Percentiles rank a stretch among this genome's conserved stretches.
Evolutionary conservation across 2,329 filamentous ascomycete species (phyloP).

Genomic region (Aspergillus carbonarius): DNA sequence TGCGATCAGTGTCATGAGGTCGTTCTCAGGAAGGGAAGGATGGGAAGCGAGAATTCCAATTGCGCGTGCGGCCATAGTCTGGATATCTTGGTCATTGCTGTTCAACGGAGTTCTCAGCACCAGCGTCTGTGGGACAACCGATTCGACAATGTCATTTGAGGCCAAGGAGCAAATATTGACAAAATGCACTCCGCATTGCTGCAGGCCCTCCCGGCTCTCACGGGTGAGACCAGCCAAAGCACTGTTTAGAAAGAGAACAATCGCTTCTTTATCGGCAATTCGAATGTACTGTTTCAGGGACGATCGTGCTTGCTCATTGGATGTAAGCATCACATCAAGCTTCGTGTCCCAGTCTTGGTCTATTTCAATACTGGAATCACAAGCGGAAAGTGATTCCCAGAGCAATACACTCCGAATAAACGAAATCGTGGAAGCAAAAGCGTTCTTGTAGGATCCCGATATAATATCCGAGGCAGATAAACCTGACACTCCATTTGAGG

Average conservation of each 20-base stretch:
- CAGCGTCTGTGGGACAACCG: constrained; percentile 50
- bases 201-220: constrained; percentile 42
- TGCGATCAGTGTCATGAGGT: constrained; percentile 46
- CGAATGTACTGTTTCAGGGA: constrained; percentile 46
- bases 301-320: constrained; percentile 64
- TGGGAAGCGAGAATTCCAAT: constrained; percentile 78
- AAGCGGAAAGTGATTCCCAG: constrained; percentile 53
- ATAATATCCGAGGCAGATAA: constrained; percentile 31
- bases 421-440: constrained; percentile 67
- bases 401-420: constrained; percentile 66
- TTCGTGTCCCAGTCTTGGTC: constrained; percentile 84
- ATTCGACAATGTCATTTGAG: constrained; percentile 53
- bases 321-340: constrained; percentile 69
- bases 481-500: constrained; percentile 31
- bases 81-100: constrained; percentile 70
- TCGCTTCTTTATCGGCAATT: constrained; percentile 33
- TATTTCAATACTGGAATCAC: constrained; percentile 51
- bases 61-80: constrained; percentile 65
- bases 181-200: constrained; percentile 50
- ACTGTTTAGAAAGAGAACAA: constrained; percentile 45
- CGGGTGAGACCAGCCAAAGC: constrained; percentile 47
- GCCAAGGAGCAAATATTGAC: constrained; percentile 57
- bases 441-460: constrained; percentile 40
- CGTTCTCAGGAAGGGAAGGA: constrained; percentile 39
- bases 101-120: constrained; percentile 61